phyloP scores from a whole-genome alignment of 495 filamentous ascomycete genomes.

The Cercophora scortea region DNA sequence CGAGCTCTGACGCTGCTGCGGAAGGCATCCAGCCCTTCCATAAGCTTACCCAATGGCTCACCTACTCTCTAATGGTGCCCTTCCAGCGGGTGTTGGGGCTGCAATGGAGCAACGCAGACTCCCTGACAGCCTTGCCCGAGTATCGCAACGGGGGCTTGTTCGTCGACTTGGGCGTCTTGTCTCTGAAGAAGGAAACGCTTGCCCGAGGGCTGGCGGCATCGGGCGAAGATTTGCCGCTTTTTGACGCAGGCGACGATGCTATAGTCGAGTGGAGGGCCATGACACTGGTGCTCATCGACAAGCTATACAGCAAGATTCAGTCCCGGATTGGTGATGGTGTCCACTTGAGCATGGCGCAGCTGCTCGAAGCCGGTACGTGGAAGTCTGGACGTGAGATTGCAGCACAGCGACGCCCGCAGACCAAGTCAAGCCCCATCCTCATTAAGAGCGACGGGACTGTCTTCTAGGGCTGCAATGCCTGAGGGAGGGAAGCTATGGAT shows the following conservation, averaged over 20 bases:
- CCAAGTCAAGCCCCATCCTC: conserved; percentile 37
- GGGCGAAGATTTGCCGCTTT: conserved; percentile 55
- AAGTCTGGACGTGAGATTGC: conserved; percentile 36
- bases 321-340: conserved; percentile 28
- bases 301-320: conserved; percentile 39
- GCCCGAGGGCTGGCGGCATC: conserved; percentile 41
- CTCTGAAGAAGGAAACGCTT: conserved; percentile 49
- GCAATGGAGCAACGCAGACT: conserved; percentile 54
- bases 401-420: conserved; percentile 30
- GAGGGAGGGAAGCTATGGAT: too few species aligned
- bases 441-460: conserved; percentile 37
- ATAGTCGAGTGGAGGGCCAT: conserved; percentile 65
- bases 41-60: conserved; percentile 70
- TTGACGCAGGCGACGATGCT: conserved; percentile 57
- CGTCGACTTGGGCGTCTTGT: conserved; percentile 58
- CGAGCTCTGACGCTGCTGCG: background rate
- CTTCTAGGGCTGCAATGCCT: background rate
- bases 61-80: conserved; percentile 65
- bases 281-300: conserved; percentile 61
- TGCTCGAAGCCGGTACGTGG: conserved; percentile 67
- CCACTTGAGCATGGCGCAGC: conserved; percentile 54
- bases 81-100: conserved; percentile 57
- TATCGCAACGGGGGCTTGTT: conserved; percentile 64
- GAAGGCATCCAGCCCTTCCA: conserved; percentile 27
- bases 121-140: conserved; percentile 60